Base-by-base conservation (phyloP, 371 early-diverging fungal species). In the Mucor racemosus region DNA sequence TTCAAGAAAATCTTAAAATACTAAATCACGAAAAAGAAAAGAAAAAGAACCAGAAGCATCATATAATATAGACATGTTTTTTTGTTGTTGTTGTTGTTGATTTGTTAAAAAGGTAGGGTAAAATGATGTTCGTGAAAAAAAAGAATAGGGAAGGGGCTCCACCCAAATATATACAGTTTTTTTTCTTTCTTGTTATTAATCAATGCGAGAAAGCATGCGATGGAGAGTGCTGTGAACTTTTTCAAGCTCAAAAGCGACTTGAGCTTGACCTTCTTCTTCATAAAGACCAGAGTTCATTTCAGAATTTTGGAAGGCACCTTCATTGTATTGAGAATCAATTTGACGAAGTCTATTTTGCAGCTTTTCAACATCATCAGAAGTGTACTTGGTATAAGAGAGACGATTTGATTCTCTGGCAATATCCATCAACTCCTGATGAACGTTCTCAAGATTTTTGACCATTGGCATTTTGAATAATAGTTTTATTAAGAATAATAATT, bases 251-350 rank as follows among this genome's bases (percentile, higher is more conserved):
- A 74, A 58, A 7, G 72, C 62, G 14, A 82, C 75, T 54, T 79
- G 78, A 40, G 79, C 78, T 54, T 73, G 74, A 31, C 82, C 82
- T 41, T 74, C 71, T 36, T 74, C 68, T 60, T 82, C 82, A 58
- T 82, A 82, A 33, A 68, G 73, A 39, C 74, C 74, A n/a, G 61
- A 46, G 40, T 59, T 67, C 15, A 36, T 72, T 55, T 46, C 64
- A 53, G 60, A 68, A 15, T 34, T 11, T 10, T 41, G 17, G 46
- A 73, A 73, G 34, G 64, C 55, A 9, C 71, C 67, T 61, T 71
- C 61, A 56, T 44, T 64, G 36, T 71, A 74, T 40, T 71, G 68
- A 11, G 64, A 67, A 36, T 74, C 63, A 61, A 71, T 71, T 2
- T 35, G 19, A 21, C 71, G 71, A 59, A 74, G 67, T 48, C 62